Conservation (phyloP, 129 eudicot genomes). For the Oenanthe sinensis region DNA sequence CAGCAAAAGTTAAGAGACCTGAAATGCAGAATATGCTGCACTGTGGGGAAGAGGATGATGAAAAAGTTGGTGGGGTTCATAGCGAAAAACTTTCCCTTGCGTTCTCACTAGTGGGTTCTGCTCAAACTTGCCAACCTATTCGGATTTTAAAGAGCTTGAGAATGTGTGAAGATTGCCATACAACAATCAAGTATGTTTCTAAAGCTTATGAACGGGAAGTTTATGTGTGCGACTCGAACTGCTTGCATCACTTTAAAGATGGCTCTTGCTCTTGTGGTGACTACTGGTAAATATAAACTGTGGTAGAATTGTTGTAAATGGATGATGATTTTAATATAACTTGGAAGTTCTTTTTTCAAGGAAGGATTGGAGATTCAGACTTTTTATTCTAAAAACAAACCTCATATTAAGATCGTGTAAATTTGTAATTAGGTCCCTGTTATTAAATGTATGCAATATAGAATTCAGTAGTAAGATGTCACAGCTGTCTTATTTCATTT, state of each 20-base stretch:
- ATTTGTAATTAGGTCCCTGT: too few relatives aligned
- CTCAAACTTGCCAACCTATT: conserved; percentile 18
- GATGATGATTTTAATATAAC: background rate
- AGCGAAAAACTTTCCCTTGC: conserved; percentile 58
- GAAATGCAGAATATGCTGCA: conserved; percentile 6
- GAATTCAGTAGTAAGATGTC: background rate
- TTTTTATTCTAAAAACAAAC: background rate
- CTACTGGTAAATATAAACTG: conserved; percentile 43
- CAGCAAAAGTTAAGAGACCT: conserved; percentile 8
- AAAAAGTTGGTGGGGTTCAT: conserved; percentile 35
- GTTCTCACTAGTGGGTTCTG: conserved; percentile 26
- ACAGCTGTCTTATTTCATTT: background rate
- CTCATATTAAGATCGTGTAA: background rate
- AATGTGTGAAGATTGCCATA: conserved; percentile 51
- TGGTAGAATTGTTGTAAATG: background rate
- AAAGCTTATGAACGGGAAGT: conserved; percentile 30
- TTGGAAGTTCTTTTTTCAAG: background rate
- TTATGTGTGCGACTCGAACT: conserved; percentile 34
- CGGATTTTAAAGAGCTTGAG: conserved; percentile 42
- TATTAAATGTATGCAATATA: too few relatives aligned
- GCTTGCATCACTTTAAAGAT: conserved; percentile 45
- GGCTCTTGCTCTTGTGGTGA: conserved; percentile 57
- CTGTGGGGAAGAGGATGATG: conserved; percentile 41
- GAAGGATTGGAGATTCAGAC: background rate
- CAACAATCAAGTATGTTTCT: conserved; percentile 35